Conservation (phyloP, 2,329 filamentous ascomycete genomes). For the Aspergillus floridensis region DNA sequence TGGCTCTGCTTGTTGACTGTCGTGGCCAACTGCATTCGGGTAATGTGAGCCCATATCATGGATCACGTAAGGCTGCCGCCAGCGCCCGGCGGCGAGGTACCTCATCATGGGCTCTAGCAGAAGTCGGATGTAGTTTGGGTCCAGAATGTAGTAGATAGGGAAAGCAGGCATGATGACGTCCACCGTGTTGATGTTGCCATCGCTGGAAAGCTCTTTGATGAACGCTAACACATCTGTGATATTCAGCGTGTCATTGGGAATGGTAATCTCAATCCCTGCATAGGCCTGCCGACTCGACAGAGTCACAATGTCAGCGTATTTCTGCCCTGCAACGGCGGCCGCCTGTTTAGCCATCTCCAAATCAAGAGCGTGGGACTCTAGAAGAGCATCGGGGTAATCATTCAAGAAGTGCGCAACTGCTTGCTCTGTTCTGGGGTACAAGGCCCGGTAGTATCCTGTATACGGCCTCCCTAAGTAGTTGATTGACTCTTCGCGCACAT, state of each 20-base stretch:
- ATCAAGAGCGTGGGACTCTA: conserved; percentile 36
- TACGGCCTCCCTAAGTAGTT: conserved; percentile 43
- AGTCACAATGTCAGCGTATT: conserved; percentile 44
- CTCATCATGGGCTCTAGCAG: conserved; percentile 45
- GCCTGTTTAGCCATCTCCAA: conserved; percentile 28
- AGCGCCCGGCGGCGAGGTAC: conserved; percentile 42
- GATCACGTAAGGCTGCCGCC: conserved; percentile 39
- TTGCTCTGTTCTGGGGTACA: conserved; percentile 31
- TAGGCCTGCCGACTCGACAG: conserved; percentile 44
- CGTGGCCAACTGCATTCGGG: conserved; percentile 43
- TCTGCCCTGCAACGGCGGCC: conserved; percentile 32
- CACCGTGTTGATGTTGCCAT: conserved; percentile 45
- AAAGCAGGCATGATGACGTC: conserved; percentile 46
- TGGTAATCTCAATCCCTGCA: conserved; percentile 42
- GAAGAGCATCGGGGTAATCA: conserved; percentile 39
- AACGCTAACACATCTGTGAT: conserved; percentile 36
- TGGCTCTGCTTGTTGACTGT: conserved; percentile 38
- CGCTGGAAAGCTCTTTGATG: conserved; percentile 46
- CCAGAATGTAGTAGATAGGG: conserved; percentile 44
- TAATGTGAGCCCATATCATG: conserved; percentile 45
- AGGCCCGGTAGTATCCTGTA: conserved; percentile 41
- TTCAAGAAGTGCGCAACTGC: conserved; percentile 41
- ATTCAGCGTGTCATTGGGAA: conserved; percentile 34
- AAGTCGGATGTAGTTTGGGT: conserved; percentile 44
- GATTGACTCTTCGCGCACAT: conserved; percentile 41